Base-by-base conservation (phyloP, 192 early-diverging fungal genomes). In the Coemansia sp. region DNA sequence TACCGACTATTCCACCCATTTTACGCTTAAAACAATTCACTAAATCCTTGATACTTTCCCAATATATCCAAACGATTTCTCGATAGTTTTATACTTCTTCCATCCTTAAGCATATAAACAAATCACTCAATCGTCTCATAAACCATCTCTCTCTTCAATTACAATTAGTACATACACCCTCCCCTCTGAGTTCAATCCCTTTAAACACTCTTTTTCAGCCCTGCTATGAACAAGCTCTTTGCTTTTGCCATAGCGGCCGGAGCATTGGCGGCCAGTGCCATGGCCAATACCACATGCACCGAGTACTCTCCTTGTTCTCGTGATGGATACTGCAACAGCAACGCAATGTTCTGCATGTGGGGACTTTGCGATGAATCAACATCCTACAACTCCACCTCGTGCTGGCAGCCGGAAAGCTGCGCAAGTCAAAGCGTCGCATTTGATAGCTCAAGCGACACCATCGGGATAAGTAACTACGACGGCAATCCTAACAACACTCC, bases 271-370 rank as follows among this genome's bases (percentile, higher is more conserved):
- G 22, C 37, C 14, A 27, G 54, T 6, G 69, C 29, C 6, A 23
- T 52, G 17, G 74, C 68, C 14, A 50, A 47, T 28, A 62, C 28
- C 53, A 77, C 57, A 11, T 79, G 75, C 28, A 58, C 45, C 19
- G 64, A 65, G 33, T 60, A 25, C 9, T 45, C 73, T 2, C 74
- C 73, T 1, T 83, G 82, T 67, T 67, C 36, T 42, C 74, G 68
- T 47, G 68, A 78, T 30, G 82, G 82, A 42, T 78, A 72, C 55
- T 83, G 82, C 65, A 64, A 68, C 45, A 50, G 64, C 30, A 66
- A 62, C 34, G 61, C 74, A 36, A 58, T 60, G 55, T 76, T 74
- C 74, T 83, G 82, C 63, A 67, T 78, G 68, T 71, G 59, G 52
- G 65, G 65, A 29, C 60, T 71, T 47, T 83, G 82, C 52, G 62